Percentiles rank a stretch among this genome's conserved stretches.
These are phyloP conservation scores for Arachis monticola DNA, from an alignment of 331 rosid species.

Conservation along the genomic window DNA sequence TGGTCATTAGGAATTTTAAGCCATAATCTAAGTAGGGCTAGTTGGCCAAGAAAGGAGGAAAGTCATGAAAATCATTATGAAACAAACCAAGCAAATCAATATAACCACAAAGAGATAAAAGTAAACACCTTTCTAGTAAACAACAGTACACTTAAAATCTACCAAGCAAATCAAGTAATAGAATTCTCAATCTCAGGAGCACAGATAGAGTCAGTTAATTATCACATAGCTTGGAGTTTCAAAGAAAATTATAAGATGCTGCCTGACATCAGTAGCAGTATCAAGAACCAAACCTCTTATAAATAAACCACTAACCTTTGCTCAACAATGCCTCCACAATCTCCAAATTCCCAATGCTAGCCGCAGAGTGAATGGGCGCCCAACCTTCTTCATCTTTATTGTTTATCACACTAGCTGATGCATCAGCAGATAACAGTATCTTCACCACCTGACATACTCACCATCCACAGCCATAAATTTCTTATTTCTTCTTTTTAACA, in stretches of 20 bases:
- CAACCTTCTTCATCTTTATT: constrained; percentile 91
- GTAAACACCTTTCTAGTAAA: not conserved
- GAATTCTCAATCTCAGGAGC: not conserved
- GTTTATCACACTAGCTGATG: constrained; percentile 57
- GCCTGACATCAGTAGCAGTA: no score
- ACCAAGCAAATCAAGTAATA: not conserved
- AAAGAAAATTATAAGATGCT: not conserved
- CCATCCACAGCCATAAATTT: not conserved
- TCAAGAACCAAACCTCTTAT: no score
- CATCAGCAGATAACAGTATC: constrained; percentile 57
- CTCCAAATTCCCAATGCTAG: constrained; percentile 75
- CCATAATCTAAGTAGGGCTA: not conserved
- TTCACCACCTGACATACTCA: constrained; percentile 59
- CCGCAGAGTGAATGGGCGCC: constrained; percentile 91
- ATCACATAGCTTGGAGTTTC: constrained; percentile 16
- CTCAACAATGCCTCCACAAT: constrained; percentile 61
- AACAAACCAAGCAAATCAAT: constrained; percentile 2
- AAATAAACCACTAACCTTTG: constrained; percentile 50
- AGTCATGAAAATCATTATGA: not conserved
- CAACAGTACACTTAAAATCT: not conserved
- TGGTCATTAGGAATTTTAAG: not conserved
- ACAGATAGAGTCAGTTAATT: not conserved
- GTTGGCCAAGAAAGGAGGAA: not conserved
- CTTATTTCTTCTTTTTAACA: not conserved
- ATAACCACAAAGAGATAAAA: not conserved